Percentiles rank a stretch among this genome's conserved stretches.
Evolutionary conservation across 768 basidiomycete genomes (phyloP).

Genomic region (Pholiota conissans): DNA sequence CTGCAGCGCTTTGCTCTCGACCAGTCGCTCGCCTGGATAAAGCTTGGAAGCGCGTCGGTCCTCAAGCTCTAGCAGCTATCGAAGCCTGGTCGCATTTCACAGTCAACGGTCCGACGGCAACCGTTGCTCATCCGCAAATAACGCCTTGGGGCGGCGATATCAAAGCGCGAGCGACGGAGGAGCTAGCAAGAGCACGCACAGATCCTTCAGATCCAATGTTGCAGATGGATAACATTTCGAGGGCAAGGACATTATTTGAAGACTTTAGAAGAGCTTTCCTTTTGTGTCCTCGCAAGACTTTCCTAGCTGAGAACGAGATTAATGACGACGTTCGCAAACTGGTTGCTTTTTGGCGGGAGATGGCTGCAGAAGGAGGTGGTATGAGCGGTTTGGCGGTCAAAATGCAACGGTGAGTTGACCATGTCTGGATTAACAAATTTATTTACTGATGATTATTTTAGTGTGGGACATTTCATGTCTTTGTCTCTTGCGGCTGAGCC

Average conservation of each 20-base stretch:
- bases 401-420: conserved; percentile 57
- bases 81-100: conserved; percentile 66
- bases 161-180: conserved; percentile 43
- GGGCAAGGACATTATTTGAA: conserved; percentile 51
- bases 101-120: conserved; percentile 28
- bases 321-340: conserved; percentile 49
- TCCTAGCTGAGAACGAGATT: conserved; percentile 37
- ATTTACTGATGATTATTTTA: conserved; percentile 25
- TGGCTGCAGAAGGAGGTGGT: conserved; percentile 39
- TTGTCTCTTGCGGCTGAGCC: conserved; percentile 77
- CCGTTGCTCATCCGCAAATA: conserved; percentile 43
- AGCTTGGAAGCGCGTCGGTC: conserved; percentile 76
- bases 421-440: not conserved
- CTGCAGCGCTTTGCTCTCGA: conserved; percentile 66
- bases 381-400: conserved; percentile 47
- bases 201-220: conserved; percentile 45
- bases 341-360: conserved; percentile 57
- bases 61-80: conserved; percentile 52
- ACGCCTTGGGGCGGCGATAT: conserved; percentile 74
- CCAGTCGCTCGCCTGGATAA: conserved; percentile 78
- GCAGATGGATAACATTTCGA: conserved; percentile 37
- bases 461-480: conserved; percentile 77
- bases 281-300: conserved; percentile 46
- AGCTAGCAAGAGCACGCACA: conserved; percentile 45
- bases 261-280: conserved; percentile 48